phyloP scores from a whole-genome alignment of 2,329 filamentous ascomycete species.

The Tolypocladium pustulatum region DNA sequence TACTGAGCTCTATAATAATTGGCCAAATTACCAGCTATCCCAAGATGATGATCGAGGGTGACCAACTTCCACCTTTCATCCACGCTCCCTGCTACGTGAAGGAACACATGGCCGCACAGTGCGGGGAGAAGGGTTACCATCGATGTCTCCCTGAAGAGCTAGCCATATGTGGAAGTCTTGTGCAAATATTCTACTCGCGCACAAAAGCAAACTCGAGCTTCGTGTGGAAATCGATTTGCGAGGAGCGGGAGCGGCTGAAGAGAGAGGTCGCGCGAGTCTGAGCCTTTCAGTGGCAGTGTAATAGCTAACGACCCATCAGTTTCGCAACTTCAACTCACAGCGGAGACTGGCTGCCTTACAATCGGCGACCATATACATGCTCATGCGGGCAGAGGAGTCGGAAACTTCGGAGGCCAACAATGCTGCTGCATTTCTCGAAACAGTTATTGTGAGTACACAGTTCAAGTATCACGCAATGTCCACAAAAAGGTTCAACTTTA shows the following conservation, averaged over 20 bases:
- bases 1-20: background rate
- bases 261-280: background rate
- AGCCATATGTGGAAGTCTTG: background rate
- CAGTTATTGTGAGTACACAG: background rate
- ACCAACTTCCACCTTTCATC: background rate
- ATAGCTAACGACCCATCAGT: background rate
- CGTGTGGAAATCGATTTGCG: background rate
- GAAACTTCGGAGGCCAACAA: background rate
- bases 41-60: background rate
- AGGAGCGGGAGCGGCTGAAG: background rate
- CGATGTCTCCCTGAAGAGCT: background rate
- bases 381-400: background rate
- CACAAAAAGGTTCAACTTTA: no score
- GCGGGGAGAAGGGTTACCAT: background rate
- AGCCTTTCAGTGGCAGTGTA: no score
- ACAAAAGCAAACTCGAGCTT: background rate
- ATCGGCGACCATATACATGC: background rate
- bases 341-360: background rate
- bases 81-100: background rate
- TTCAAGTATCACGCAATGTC: no score
- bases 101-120: background rate
- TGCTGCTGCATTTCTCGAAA: background rate
- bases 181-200: background rate
- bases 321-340: background rate
- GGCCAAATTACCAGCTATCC: background rate